Base-by-base conservation (phyloP, 2,329 filamentous ascomycete genomes). In the Penicillium verrucosum region DNA sequence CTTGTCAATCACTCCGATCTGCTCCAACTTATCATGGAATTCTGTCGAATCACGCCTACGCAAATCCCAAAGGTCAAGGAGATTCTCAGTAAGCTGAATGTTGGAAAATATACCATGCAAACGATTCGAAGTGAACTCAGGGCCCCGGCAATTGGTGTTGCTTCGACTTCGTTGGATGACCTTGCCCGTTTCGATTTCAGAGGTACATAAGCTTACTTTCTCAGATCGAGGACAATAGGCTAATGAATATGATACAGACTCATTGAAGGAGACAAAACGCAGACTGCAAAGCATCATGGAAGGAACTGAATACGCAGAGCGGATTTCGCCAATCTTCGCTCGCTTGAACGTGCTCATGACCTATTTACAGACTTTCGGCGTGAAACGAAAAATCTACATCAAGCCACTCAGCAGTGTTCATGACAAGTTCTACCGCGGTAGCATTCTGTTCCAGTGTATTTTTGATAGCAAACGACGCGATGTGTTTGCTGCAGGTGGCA, bases 171-270 rank as follows among this genome's bases (percentile, higher is more conserved):
- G 42, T 82, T 99, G 45, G 92, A 97, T 65, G 93, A 97, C 67
- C 80, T 99, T 55, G 85, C 90, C 63, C 86, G 87, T 6, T 99
- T 97, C 70, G 92, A 99, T 71, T 97, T 96, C 73, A 83, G 90
- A 78, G 87, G 87, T 86, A 75, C 67, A 77, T 66, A 52, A 47
- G 6, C 30, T 18, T 12, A 3, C 16, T 25, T 12, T 12, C 83
- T 84, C 59, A 6, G 3, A 80, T 80, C 0, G 80, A 81, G 1
- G 80, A 10, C 16, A 46, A 40, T 75, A 44, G 84, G 65, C 82
- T 87, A 59, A 59, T 59, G 62, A 74, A 82, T 7, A 82, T 80
- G 59, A 73, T 86, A 18, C 85, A 88, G 76, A 78, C 54, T 84
- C 84, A 47, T 88, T 87, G 38, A 89, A 92, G 53, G 88, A 88